Evolutionary conservation across 2,329 filamentous ascomycete genomes (phyloP), one percentile per base, ranked within the genome.

Genomic region (Epichloe gansuensis): DNA sequence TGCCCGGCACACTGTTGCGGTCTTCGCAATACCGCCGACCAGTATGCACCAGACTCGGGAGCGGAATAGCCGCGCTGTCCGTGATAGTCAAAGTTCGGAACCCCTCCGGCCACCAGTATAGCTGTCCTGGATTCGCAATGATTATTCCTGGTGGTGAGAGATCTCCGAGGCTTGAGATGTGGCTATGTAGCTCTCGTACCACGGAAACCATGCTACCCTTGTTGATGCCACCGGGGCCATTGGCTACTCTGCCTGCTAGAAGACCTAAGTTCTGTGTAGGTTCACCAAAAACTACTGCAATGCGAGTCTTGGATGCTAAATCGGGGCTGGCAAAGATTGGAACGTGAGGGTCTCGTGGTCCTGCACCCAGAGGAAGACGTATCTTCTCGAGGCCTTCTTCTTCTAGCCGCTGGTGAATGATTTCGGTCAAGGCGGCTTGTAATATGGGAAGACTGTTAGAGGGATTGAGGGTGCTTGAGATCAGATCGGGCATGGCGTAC

Each of bases 221-320:
- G 57, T 81, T 72, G 58, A 95, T 73, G 21, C 86, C 84, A 2
- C 84, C 80, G 2, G 71, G 68, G 0, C 80, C 77, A 53, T 80
- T 77, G 40, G 84, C 66, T 11, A 83, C 73, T 21, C 89, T 80
- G 58, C 86, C 83, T 0, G 88, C 82, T 56, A 90, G 76, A 36
- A 91, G 68, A 0, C 87, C 89, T 0, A 94, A 74, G 50, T 91
- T 83, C 60, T 91, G 84, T 3, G 64, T 64, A 1, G 77, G 71
- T 59, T 93, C 84, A 52, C 88, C 87, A 59, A 95, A 78, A 50
- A 95, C 68, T 45, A 95, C 67, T 23, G 94, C 71, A 15, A 95
- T 69, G 41, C 85, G 48, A 27, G 48, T 41, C 35, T 34, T 46
- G n/a, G 27, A 13, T 8, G 13, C 7, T 17, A 55, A 3, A 27